These are phyloP conservation scores for Lanmaoa rubissima DNA, from an alignment of 768 basidiomycete genomes.

Conservation along the genomic window DNA sequence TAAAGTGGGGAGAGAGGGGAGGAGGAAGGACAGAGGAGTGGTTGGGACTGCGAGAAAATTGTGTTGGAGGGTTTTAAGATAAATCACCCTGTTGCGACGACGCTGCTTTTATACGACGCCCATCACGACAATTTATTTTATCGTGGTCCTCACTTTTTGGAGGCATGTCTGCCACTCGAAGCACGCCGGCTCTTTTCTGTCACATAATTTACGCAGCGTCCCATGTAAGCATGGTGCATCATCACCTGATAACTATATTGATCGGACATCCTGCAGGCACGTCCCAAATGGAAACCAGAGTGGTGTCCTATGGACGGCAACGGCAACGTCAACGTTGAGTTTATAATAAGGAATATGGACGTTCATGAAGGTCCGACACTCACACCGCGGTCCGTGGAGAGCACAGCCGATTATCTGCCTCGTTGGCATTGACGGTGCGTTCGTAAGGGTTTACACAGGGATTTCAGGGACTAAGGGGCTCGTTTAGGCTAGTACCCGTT, in stretches of 20 bases:
- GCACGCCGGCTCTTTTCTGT: constrained; percentile 16
- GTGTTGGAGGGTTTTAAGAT: constrained; percentile 3
- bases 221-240: constrained; percentile 8
- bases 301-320: constrained; percentile 3
- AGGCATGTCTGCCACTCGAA: constrained; percentile 8
- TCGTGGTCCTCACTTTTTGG: constrained; percentile 7
- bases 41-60: constrained; percentile 25
- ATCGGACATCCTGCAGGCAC: constrained; percentile 25
- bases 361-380: constrained; percentile 19
- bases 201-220: constrained; percentile 20
- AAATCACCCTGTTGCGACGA: not conserved
- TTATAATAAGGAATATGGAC: constrained; percentile 11
- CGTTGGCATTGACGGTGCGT: constrained; percentile 10
- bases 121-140: constrained; percentile 4
- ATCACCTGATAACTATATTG: constrained; percentile 20
- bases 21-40: not conserved
- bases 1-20: not conserved
- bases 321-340: constrained; percentile 22
- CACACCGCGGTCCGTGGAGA: constrained; percentile 6
- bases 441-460: constrained; percentile 13
- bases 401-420: constrained; percentile 28
- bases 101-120: constrained; percentile 20
- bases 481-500: constrained; percentile 20
- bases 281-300: constrained; percentile 25
- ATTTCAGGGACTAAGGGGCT: constrained; percentile 23